Evolutionary conservation across 805 yeast species (phyloP).

Genomic region (Starmerella vaccinii): DNA sequence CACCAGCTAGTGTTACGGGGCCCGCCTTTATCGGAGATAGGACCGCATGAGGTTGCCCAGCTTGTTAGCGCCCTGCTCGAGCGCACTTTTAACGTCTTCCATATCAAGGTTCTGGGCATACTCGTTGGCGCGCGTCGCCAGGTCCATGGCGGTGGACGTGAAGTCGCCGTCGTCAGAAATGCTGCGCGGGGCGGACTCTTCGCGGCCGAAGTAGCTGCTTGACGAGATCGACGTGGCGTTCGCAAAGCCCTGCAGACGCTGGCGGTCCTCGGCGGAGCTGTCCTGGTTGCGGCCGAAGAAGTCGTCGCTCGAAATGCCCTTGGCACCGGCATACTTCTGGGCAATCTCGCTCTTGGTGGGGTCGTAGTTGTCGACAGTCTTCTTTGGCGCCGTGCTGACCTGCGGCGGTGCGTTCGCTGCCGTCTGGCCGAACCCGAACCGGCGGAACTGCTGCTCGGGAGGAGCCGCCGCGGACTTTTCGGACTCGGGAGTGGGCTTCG

Average conservation of each 20-base stretch:
- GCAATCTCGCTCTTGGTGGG: slow-evolving; percentile 28
- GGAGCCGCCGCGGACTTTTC: slow-evolving; percentile 7
- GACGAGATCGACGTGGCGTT: slow-evolving; percentile 91
- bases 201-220: slow-evolving; percentile 83
- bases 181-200: slow-evolving; percentile 33
- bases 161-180: slow-evolving; percentile 28
- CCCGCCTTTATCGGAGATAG: slow-evolving; percentile 43
- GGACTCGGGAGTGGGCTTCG: slow-evolving; percentile 11
- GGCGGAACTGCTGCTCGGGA: slow-evolving; percentile 21
- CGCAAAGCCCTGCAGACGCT: slow-evolving; percentile 68
- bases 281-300: slow-evolving; percentile 86
- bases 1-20: too few species aligned
- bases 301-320: slow-evolving; percentile 93
- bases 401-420: slow-evolving; percentile 24
- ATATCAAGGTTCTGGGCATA: slow-evolving; percentile 81
- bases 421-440: slow-evolving; percentile 27
- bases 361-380: slow-evolving; percentile 40
- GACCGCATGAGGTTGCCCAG: slow-evolving; percentile 79
- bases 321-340: slow-evolving; percentile 70
- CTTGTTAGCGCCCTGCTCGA: slow-evolving; percentile 89
- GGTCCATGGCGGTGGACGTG: slow-evolving; percentile 25
- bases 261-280: slow-evolving; percentile 52
- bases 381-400: slow-evolving; percentile 18
- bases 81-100: slow-evolving; percentile 76
- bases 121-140: slow-evolving; percentile 23